Base-by-base conservation (phyloP, 257 asterid species). In the Solanum boliviense region DNA sequence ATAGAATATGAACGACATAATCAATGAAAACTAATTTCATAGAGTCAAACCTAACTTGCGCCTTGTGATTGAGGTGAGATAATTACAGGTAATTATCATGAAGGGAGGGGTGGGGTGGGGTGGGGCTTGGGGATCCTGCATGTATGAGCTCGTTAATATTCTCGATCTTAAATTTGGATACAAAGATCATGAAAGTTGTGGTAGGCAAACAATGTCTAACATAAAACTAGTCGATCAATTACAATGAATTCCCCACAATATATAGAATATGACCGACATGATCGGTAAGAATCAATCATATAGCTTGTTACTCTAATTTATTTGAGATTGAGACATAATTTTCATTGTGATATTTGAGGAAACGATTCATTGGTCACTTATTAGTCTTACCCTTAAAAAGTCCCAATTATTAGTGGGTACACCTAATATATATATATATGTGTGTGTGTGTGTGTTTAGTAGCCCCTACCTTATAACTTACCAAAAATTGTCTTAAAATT, bases 361-460 rank as follows among this genome's bases (percentile, higher is more conserved):
- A 81, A 81, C 2, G 41, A 18, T 7, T 15, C 20, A 62, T 18
- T 6, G 18, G 1, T 58, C 36, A 62, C 60, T 38, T 1, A 25
- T 68, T 6, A 32, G 87, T 15, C n/a, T 29, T 29, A 35, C 16
- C 38, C 38, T 84, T 23, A 72, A 38, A 67, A 86, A 86, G 23
- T 87, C 27, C 25, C 83, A 73, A 87, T 86, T 72, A 86, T 89
- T 84, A 83, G 85, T 81, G 87, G 89, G 89, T 86, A 87, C 60
- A 86, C 88, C 86, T 88, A 91, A 83, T 44, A 44, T 11, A 41
- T 73, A 15, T 48, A 18, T 73, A 48, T 13, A 18, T 29, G 31
- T 29, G 31, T 29, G 31, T 29, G 31, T 29, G 31, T 84, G 41
- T 38, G 44, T 86, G 29, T 67, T 2, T 85, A 46, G 85, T 18